Base-by-base conservation (phyloP, 2,329 filamentous ascomycete species). In the Boeremia exigua region DNA sequence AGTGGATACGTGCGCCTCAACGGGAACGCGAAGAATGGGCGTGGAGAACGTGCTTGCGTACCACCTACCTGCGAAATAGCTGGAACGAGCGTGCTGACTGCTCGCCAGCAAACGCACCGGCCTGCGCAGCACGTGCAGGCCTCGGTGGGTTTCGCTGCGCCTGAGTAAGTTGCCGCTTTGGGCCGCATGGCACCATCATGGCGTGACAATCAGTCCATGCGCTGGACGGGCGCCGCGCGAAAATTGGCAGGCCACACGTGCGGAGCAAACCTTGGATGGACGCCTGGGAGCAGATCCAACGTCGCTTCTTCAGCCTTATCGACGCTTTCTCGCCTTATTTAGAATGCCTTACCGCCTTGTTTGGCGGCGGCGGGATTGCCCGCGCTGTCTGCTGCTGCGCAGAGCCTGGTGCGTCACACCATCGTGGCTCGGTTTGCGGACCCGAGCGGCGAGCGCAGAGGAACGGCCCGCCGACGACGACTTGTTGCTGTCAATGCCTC, bases 131-230 rank as follows among this genome's bases (percentile, higher is more conserved):
- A n/a, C n/a, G n/a, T n/a, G n/a, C n/a, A n/a, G n/a, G n/a, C n/a
- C n/a, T 56, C 9, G 38, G 51, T 48, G 45, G 43, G 19, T 34
- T 43, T 46, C 29, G 33, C 34, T 49, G 36, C 39, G 52, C 49
- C 32, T 28, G 27, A 25, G 25, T 33, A 5, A 32, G 33, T 54
- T 47, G 19, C 52, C 43, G 33, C 14, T 46, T 55, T 49, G 40
- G 56, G 50, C 46, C 28, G 32, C 43, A 34, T 61, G 55, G 45
- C 29, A 49, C 54, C 48, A 61, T 37, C 36, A 32, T 68, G 60
- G 63, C 60, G 63, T 61, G 59, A 68, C 43, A 46, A 39, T 60
- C 54, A 58, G 52, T 50, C 50, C 38, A 48, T 6, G 10, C 36
- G 30, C 40, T 11, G 40, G n/a, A n/a, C 28, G 29, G 48, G 45